phyloP scores from a whole-genome alignment of 208 protist species.

The Balamuthia mandrillaris region DNA sequence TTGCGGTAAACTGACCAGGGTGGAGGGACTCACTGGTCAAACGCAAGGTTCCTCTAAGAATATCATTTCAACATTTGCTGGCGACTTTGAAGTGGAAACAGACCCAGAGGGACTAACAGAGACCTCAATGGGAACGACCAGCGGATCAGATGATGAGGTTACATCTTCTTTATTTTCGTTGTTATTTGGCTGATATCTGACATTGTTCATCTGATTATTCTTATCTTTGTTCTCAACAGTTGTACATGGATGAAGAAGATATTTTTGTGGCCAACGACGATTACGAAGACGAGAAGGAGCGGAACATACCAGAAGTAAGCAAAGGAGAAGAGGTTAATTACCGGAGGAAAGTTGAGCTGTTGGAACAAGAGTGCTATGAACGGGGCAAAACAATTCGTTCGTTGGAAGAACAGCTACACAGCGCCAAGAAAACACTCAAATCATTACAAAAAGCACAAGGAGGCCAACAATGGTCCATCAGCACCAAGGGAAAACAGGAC shows the following conservation, averaged over 20 bases:
- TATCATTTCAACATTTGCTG: background rate
- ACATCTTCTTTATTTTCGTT: background rate
- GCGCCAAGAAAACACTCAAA: too few species aligned
- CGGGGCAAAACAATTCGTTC: too few species aligned
- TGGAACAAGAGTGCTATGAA: slow-evolving; percentile 35
- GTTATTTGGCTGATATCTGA: background rate
- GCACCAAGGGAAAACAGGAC: too few species aligned
- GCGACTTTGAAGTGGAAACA: slow-evolving; percentile 34
- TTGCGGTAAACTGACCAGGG: slow-evolving; percentile 7
- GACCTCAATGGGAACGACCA: background rate
- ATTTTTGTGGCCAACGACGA: background rate
- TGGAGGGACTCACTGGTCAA: too few species aligned
- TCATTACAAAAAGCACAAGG: too few species aligned
- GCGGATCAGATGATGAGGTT: background rate
- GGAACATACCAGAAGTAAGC: background rate
- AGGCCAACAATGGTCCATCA: too few species aligned
- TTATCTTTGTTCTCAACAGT: background rate
- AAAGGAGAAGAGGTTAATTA: background rate
- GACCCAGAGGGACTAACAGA: background rate
- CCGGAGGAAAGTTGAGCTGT: slow-evolving; percentile 9
- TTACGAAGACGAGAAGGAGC: background rate
- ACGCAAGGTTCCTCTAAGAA: background rate
- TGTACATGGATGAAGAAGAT: slow-evolving; percentile 1
- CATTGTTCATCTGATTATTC: background rate
- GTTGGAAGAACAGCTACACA: too few species aligned